Base-by-base conservation (phyloP, 2,329 filamentous ascomycete genomes). In the Cordyceps farinosa region DNA sequence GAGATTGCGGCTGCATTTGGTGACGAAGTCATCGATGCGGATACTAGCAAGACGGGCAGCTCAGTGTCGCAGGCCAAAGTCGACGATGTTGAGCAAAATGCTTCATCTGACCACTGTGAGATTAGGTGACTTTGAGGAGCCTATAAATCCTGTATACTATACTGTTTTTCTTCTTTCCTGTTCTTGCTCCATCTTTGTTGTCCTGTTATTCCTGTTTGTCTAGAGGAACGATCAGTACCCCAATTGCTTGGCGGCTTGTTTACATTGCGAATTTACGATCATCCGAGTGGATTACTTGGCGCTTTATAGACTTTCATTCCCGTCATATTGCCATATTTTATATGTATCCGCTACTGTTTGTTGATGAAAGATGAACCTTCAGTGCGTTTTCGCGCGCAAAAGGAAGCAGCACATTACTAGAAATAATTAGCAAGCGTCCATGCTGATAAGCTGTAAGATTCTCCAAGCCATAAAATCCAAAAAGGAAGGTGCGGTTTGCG, bases 1-100 rank as follows among this genome's bases (percentile, higher is more conserved):
- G 79, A 81, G 66, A 79, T 82, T 61, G 79, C 80, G 0, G 77
- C 78, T 1, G 74, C 79, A 0, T 82, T 82, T 65, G 79, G 80
- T 32, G 80, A 82, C 63, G 74, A 75, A 45, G 77, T 82, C 6
- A 74, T 82, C 2, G 52, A 60, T 48, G 48, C 42, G 2, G 40
- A 53, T 1, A 22, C 5, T 17, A 30, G n/a, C 17, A 62, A 50
- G 17, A 3, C 34, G 11, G 44, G 10, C 22, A 27, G n/a, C n/a
- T 38, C 36, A 5, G 7, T 9, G 30, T 9, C 44, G 8, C 45
- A 30, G 5, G 38, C 38, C 47, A 60, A 60, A 27, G 27, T 22
- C 13, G n/a, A 42, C 27, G 36, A 36, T 17, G 5, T 52, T 3
- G 47, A 36, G 9, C 27, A 17, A 17, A 52, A 44, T 5, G 17